Evolutionary conservation across 805 yeast genomes (phyloP), one percentile per base, ranked within the genome.

Genomic region (Wickerhamiella vanderwaltii): DNA sequence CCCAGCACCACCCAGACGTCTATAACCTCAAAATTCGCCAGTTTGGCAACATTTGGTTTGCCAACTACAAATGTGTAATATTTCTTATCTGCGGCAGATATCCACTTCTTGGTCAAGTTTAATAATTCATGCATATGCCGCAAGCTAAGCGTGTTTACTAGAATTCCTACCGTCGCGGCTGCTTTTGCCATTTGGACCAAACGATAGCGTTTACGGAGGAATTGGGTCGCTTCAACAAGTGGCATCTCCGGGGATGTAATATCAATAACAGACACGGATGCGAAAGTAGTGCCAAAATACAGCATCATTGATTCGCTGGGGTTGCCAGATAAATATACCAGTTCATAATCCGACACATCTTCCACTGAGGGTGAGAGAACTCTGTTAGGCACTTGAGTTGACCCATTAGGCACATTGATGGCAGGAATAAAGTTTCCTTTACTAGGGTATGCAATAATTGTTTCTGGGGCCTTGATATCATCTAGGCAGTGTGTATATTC

Each of bases 1-100:
- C 98, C 98, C 11, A 91, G 61, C 9, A 91, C 73, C 54, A 94
- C 87, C 97, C 98, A 91, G 17, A 83, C 71, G 51, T 91, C 97
- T 11, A 91, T 73, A n/a, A 75, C 77, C 48, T 88, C 98, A 57
- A 91, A 91, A 58, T 91, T 91, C 7, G 97, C 98, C 39, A 91
- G 66, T 55, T 91, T 91, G 19, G 98, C 95, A 15, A 91, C 96
- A 55, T 91, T 91, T 7, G 97, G 97, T 59, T 91, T 91, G 9
- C 98, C 98, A 3, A 91, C 97, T 3, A 87, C 97, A 63, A 91
- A 86, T 56, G 85, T 72, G 56, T 91, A 91, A 50, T 83, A 88
- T 55, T 91, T 91, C 61, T 91, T 91, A 1, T 83, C 95, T 0
- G 88, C 86, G 3, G 65, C 67, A 39, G 68, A 71, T 44, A 91